Evolutionary conservation across 495 filamentous ascomycete genomes (phyloP).

Genomic region (Penicillium cinerascens): DNA sequence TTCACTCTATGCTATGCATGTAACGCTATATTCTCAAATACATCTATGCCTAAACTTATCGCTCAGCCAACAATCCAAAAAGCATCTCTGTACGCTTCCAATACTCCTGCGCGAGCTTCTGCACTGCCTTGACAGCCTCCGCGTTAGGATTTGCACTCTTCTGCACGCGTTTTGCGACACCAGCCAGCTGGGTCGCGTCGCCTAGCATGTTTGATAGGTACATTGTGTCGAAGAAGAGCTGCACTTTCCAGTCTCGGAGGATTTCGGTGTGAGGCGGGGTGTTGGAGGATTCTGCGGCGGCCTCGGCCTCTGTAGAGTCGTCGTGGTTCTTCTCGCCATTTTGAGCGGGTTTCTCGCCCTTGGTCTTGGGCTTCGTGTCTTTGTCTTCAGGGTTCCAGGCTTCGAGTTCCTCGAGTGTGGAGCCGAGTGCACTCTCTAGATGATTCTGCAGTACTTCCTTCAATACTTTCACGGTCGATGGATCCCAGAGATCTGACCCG

Average conservation of each 20-base stretch:
- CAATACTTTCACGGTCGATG: constrained; percentile 58
- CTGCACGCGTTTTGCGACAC: constrained; percentile 43
- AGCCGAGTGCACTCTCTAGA: constrained; percentile 16
- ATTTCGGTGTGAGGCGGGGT: constrained; percentile 7
- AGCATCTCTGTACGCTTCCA: constrained; percentile 76
- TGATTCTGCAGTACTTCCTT: constrained; percentile 52
- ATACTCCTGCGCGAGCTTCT: constrained; percentile 63
- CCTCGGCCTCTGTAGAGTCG: neutral
- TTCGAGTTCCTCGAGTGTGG: constrained; percentile 24
- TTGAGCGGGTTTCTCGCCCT: constrained; percentile 1
- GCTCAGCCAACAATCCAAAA: constrained; percentile 55
- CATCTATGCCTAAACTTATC: constrained; percentile 1
- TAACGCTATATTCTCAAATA: neutral
- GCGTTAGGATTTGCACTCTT: constrained; percentile 43
- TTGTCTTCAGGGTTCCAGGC: constrained; percentile 4
- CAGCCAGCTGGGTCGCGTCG: constrained; percentile 39
- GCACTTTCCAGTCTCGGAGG: constrained; percentile 57
- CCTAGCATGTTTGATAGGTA: constrained; percentile 56
- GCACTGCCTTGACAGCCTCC: constrained; percentile 45
- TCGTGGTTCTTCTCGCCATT: constrained; percentile 1
- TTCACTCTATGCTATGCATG: neutral
- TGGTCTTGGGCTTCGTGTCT: neutral
- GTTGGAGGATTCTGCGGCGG: constrained; percentile 4
- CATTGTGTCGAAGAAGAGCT: constrained; percentile 73
- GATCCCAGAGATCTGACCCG: constrained; percentile 83